Base-by-base conservation (phyloP, 2,329 filamentous ascomycete genomes). In the Mycosphaerelloides madeirae region DNA sequence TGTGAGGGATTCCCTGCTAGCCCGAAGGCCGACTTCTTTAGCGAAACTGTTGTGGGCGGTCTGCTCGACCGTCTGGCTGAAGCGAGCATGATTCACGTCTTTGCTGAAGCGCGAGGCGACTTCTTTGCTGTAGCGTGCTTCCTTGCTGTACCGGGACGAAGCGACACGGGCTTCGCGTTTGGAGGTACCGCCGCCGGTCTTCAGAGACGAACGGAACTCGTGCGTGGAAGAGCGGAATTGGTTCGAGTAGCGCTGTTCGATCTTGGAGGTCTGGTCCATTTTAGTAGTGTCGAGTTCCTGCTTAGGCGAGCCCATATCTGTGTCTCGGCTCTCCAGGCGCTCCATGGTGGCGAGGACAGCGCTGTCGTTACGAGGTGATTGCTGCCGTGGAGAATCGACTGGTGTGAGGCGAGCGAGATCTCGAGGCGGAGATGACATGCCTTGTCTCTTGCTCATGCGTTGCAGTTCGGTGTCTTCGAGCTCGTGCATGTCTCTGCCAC, bases 201-300 rank as follows among this genome's bases (percentile, higher is more conserved):
- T 31, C 14, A 37, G 19, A 19, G 22, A 29, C 6, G 34, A 43
- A 12, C 41, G 33, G 13, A 20, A 43, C 13, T 22, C 18, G 6
- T 18, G 33, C 28, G 25, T 18, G 8, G 34, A 38, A 34, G 41
- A 16, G 13, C 33, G 33, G 16, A n/a, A 25, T n/a, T 38, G 22
- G 29, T 43, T 31, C 11, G 41, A 38, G 22, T 22, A 18, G 18
- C 34, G 41, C 15, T 38, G 31, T 7, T 36, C 20, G 15, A 31
- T 36, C 13, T n/a, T 36, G 22, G 34, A 28, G 13, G 18, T 18
- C 7, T 37, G 32, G 15, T n/a, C 35, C 34, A 37, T 35, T 13
- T 31, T 32, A 12, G 20, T 38, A n/a, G 41, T 35, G 16, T 38
- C 41, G 6, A 43, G 41, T n/a, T 43, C 41, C 14, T 38, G n/a